Evolutionary conservation across 306 rosid species (phyloP), one percentile per base, ranked within the genome.

Genomic region (Herpetospermum pedunculosum): DNA sequence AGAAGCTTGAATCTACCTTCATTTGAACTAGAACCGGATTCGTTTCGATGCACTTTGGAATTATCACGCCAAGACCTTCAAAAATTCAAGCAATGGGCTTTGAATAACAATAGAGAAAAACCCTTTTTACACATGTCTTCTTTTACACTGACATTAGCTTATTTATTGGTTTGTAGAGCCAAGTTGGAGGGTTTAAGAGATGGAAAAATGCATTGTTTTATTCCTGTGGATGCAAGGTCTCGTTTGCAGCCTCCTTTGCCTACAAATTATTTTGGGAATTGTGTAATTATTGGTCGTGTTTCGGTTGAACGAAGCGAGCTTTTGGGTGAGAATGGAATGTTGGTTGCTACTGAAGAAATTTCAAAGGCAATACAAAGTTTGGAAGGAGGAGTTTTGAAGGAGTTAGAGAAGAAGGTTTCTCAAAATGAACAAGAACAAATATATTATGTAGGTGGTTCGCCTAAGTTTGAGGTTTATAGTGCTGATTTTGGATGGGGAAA

Each of bases 401-500:
- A 11, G 55, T 1, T 50, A 50, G 57, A 50, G 28, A 50, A n/a
- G 19, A 50, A 8, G 26, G 28, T 8, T 50, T 19, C 28, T 2
- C 63, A 10, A 76, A 79, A 29, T 29, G 49, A 44, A 14, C 12
- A 13, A 2, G 55, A 50, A 50, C 25, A 50, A 7, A 50, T 0
- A n/a, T 50, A 50, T 50, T 50, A 0, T 6, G 35, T 76, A 8
- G 77, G 76, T 4, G 75, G 81, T 16, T 86, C 87, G 1, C 79
- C 75, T 4, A 19, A 73, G 23, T 75, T 81, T 72, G 81, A 29
- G 58, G 32, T 76, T 72, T 76, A 82, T 21, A 34, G 30, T 53
- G 26, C 58, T 60, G 83, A 81, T 60, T 86, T 81, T 63, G 87
- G 87, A 4, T 81, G 85, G 90, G 88, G 86, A 73, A 80, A 37